phyloP scores from a whole-genome alignment of 2,329 filamentous ascomycete genomes.

The Emergomyces africanus region DNA sequence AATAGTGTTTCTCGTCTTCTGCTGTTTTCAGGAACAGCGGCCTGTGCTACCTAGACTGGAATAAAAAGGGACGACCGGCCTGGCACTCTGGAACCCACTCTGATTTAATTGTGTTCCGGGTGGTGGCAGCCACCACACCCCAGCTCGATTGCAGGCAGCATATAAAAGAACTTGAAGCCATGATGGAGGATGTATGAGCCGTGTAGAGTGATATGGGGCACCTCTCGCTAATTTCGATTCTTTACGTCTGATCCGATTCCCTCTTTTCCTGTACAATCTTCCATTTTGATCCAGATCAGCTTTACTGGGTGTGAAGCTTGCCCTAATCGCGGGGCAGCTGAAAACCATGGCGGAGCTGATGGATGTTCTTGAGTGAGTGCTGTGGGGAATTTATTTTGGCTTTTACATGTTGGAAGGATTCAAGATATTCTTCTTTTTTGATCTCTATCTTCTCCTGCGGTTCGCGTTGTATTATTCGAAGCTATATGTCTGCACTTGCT shows the following conservation, averaged over 20 bases:
- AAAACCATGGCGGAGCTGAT: conserved; percentile 27
- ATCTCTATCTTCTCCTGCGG: not conserved
- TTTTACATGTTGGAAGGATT: not conserved
- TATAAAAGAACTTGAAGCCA: not conserved
- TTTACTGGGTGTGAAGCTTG: not conserved
- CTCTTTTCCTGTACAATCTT: not conserved
- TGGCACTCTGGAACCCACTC: not conserved
- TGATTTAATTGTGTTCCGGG: not conserved
- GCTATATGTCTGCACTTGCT: not conserved
- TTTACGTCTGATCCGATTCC: not conserved
- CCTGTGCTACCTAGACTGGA: not conserved
- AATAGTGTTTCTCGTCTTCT: not conserved
- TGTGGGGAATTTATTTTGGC: not conserved
- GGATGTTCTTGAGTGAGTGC: conserved; percentile 28
- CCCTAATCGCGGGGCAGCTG: not conserved
- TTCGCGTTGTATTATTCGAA: not conserved
- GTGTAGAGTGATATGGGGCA: not conserved
- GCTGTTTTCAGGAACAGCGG: not conserved
- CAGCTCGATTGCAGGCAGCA: not conserved
- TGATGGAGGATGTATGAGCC: not conserved
- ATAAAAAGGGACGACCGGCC: not conserved
- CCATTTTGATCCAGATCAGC: not conserved
- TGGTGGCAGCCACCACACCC: not conserved
- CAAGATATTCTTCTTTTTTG: not conserved
- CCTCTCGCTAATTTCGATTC: not conserved